A percentile compares a stretch with the other conserved stretches of the same genome.
These are phyloP conservation scores for Penicillium polonicum DNA, from an alignment of 2,329 filamentous ascomycete genomes.

Conservation along the genomic window DNA sequence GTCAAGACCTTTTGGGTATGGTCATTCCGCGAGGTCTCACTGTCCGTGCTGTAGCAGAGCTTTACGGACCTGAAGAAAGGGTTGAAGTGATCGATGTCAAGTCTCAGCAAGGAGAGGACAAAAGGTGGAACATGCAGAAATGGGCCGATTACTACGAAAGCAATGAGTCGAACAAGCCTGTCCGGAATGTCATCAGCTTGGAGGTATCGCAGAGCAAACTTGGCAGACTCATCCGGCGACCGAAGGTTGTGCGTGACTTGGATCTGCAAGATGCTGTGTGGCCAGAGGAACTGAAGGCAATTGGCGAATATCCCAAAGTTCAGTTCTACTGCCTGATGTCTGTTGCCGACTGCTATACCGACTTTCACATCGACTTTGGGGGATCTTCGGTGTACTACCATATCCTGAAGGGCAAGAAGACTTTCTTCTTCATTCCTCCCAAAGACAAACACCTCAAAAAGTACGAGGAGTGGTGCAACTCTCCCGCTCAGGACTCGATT, in stretches of 20 bases:
- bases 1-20: constrained; percentile 67
- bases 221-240: constrained; percentile 61
- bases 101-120: constrained; percentile 64
- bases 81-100: constrained; percentile 70
- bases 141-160: constrained; percentile 69
- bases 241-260: constrained; percentile 64
- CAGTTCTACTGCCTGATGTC: constrained; percentile 71
- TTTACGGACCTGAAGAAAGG: constrained; percentile 62
- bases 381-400: constrained; percentile 71
- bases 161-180: constrained; percentile 55
- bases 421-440: constrained; percentile 69
- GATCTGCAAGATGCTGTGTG: constrained; percentile 54
- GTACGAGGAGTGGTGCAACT: constrained; percentile 70
- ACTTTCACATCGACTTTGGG: constrained; percentile 71
- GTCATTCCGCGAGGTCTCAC: constrained; percentile 64
- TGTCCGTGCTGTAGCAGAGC: constrained; percentile 61
- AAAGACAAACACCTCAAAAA: constrained; percentile 67
- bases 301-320: constrained; percentile 60
- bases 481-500: constrained; percentile 63
- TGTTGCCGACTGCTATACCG: constrained; percentile 68
- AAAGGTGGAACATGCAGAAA: constrained; percentile 63
- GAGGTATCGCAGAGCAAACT: constrained; percentile 65
- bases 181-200: constrained; percentile 68
- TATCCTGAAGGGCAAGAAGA: constrained; percentile 67
- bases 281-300: constrained; percentile 52